Evolutionary conservation across 225 moss, liverwort and hornwort genomes (phyloP).

Genomic region (Anthoceros angustus): DNA sequence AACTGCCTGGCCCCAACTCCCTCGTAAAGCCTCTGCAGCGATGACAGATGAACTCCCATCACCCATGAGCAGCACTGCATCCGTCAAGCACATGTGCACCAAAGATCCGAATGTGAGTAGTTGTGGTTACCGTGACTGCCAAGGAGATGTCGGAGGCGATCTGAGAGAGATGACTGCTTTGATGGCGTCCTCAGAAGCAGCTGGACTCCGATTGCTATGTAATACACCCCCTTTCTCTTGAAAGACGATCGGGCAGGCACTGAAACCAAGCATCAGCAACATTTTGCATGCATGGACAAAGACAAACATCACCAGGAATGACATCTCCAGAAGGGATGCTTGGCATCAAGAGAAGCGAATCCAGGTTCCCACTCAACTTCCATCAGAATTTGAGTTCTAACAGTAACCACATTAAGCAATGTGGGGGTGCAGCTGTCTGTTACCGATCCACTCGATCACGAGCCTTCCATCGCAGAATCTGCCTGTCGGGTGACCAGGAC

Average conservation of each 20-base stretch:
- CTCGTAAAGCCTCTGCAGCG: not conserved
- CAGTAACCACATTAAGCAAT: too few species aligned
- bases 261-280: not conserved
- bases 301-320: too few species aligned
- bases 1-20: not conserved
- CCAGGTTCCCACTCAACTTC: not conserved
- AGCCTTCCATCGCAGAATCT: slow-evolving; percentile 24
- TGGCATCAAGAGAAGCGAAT: too few species aligned
- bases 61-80: too few species aligned
- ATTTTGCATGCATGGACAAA: too few species aligned
- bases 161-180: not conserved
- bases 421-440: too few species aligned
- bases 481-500: slow-evolving; percentile 11
- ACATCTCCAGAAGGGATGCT: too few species aligned
- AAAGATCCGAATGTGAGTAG: too few species aligned
- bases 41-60: too few species aligned
- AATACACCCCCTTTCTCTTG: not conserved
- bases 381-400: too few species aligned
- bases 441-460: slow-evolving; percentile 30
- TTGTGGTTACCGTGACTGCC: not conserved
- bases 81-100: too few species aligned
- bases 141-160: not conserved
- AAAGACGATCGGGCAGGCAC: not conserved
- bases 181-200: not conserved
- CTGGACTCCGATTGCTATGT: not conserved